Evolutionary conservation across 164 flowering plant genomes (phyloP).

Genomic region (Sextonia rubra): DNA sequence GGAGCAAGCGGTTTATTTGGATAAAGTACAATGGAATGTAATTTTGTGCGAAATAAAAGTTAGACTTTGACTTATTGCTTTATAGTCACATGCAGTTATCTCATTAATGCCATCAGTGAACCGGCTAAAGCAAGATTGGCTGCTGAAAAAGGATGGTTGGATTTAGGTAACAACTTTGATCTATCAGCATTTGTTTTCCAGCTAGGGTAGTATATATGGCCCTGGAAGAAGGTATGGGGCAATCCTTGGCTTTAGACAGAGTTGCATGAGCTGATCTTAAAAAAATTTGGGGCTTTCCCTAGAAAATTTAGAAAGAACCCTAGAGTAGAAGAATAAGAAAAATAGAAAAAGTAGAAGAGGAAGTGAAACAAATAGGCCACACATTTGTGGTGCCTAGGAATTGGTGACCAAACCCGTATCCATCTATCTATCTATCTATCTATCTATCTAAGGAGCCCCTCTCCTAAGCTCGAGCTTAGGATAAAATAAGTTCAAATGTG

Average conservation of each 20-base stretch:
- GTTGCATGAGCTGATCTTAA: no score
- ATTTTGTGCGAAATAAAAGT: slow-evolving; percentile 2
- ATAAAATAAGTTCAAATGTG: no score
- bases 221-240: slow-evolving; percentile 84
- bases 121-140: slow-evolving; percentile 54
- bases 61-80: slow-evolving; percentile 9
- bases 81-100: slow-evolving; percentile 43
- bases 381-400: no score
- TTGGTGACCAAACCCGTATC: no score
- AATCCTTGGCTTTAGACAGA: neutral
- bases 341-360: no score
- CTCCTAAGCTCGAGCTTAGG: no score
- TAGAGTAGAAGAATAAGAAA: no score
- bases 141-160: slow-evolving; percentile 82
- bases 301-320: no score
- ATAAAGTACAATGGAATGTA: slow-evolving; percentile 11
- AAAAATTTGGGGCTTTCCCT: no score
- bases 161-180: slow-evolving; percentile 51
- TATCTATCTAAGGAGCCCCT: no score
- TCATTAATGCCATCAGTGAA: slow-evolving; percentile 39
- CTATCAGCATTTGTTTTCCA: slow-evolving; percentile 54
- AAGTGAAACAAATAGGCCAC: no score
- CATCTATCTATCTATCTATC: no score
- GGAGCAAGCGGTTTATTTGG: slow-evolving; percentile 49
- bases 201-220: slow-evolving; percentile 94